Percentiles rank a stretch among this genome's conserved stretches.
These are phyloP conservation scores for Metschnikowia peoriensis DNA, from an alignment of 805 yeast species.

Conservation along the genomic window DNA sequence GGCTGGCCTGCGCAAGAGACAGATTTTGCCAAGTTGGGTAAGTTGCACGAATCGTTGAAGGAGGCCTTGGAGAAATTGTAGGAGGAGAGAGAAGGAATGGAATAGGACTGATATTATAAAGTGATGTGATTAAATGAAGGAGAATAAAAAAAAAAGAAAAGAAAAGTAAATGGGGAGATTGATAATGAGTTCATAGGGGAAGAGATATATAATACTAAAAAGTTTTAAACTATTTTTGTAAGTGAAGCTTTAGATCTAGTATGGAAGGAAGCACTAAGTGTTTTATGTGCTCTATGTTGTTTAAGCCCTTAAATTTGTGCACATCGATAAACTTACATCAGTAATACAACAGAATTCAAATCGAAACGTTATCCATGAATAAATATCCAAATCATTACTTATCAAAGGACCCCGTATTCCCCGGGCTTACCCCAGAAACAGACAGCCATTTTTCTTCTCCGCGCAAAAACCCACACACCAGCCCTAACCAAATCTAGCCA, in stretches of 20 bases:
- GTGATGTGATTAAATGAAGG: not conserved
- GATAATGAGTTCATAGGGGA: no score
- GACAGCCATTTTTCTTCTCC: not conserved
- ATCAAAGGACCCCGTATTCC: not conserved
- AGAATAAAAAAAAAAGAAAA: not conserved
- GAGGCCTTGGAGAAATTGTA: conserved; percentile 24
- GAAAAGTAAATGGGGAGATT: not conserved
- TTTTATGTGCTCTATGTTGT: no score
- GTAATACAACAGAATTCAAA: no score
- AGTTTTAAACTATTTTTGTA: no score
- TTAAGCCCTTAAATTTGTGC: no score
- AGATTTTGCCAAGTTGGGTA: conserved; percentile 68
- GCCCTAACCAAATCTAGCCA: not conserved
- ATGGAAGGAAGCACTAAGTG: no score
- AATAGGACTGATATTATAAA: not conserved
- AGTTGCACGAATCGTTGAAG: conserved; percentile 58
- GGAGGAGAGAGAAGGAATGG: not conserved
- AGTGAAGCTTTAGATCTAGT: no score
- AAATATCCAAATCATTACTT: not conserved
- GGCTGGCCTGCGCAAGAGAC: conserved; percentile 94
- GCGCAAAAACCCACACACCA: not conserved
- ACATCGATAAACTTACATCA: no score
- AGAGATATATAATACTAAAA: no score
- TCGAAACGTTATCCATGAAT: no score
- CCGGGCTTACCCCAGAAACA: not conserved